These are phyloP conservation scores for Alloascoidea hylecoeti DNA, from an alignment of 805 yeast genomes.

Conservation along the genomic window DNA sequence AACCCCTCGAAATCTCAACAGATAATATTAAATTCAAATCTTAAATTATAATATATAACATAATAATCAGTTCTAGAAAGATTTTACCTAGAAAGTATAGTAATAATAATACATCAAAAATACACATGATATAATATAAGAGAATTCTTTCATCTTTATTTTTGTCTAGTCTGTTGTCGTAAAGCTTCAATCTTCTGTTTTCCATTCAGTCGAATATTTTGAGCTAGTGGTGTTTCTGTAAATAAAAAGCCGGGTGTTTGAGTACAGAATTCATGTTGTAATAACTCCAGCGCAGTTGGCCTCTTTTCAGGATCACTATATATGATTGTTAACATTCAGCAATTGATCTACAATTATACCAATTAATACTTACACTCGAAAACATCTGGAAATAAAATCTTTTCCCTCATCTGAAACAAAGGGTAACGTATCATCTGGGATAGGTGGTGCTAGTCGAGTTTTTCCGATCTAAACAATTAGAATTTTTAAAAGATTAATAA, in stretches of 20 bases:
- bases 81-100: no score
- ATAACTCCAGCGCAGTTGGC: slow-evolving; percentile 54
- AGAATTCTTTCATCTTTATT: no score
- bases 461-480: neutral
- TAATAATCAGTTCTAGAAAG: no score
- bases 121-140: no score
- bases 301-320: slow-evolving; percentile 41
- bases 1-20: no score
- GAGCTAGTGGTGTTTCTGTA: slow-evolving; percentile 29
- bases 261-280: slow-evolving; percentile 33
- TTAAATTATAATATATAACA: no score
- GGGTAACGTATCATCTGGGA: slow-evolving; percentile 52
- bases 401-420: slow-evolving; percentile 39
- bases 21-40: no score
- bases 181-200: no score
- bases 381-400: slow-evolving; percentile 46
- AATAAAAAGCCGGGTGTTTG: slow-evolving; percentile 25
- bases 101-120: no score
- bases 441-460: slow-evolving; percentile 62
- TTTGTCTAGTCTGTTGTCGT: no score
- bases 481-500: neutral
- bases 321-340: neutral
- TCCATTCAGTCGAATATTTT: slow-evolving; percentile 24
- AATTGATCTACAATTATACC: neutral
- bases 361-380: slow-evolving; percentile 19